These are phyloP conservation scores for Tardiomyces digboiensis DNA, from an alignment of 1,139 yeast genomes.

Conservation along the genomic window DNA sequence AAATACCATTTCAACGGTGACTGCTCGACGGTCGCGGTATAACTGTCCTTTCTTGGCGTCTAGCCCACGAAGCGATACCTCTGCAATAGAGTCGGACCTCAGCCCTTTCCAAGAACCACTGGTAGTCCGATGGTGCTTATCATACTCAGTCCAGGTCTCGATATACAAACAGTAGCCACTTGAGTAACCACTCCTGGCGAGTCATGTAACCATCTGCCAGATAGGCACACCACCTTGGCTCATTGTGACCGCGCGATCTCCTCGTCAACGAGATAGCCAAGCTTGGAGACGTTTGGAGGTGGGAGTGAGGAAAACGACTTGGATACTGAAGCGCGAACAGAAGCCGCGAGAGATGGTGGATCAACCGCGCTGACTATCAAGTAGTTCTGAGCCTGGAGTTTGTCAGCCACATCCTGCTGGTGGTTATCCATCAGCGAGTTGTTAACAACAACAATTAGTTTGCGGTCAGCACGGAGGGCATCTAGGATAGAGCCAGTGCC, in stretches of 20 bases:
- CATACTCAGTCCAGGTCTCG: no score
- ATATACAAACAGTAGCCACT: no score
- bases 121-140: no score
- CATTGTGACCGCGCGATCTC: neutral
- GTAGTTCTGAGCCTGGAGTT: conserved; percentile 30
- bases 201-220: no score
- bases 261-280: neutral
- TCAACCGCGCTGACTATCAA: neutral
- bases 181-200: no score
- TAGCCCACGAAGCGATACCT: no score
- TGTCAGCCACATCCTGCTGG: conserved; percentile 67
- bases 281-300: neutral
- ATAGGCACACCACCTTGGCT: no score
- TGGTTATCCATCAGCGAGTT: conserved; percentile 73
- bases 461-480: conserved; percentile 45
- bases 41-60: no score
- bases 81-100: no score
- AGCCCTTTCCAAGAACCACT: no score
- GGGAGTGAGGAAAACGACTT: neutral
- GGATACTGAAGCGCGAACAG: neutral
- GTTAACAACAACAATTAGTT: conserved; percentile 64
- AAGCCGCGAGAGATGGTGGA: neutral
- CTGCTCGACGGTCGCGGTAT: no score
- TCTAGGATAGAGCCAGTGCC: conserved; percentile 91
- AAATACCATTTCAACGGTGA: no score